These are phyloP conservation scores for Scenedesmus sp. DNA, from an alignment of 163 green algal species.

Conservation along the genomic window DNA sequence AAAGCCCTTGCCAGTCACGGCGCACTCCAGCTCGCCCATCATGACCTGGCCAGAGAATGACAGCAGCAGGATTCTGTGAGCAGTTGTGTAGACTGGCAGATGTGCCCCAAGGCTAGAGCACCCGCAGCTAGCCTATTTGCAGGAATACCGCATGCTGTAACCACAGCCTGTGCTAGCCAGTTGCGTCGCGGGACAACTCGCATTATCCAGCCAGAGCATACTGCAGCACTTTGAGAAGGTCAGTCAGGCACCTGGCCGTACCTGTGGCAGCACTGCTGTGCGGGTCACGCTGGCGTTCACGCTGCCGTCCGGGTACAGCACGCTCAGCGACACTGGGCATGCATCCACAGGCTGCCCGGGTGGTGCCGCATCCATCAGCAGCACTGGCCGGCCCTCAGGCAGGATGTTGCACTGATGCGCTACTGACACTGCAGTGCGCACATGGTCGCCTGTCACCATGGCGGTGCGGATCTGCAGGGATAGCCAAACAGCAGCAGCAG, in stretches of 20 bases:
- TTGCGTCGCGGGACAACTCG: not conserved
- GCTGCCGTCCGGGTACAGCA: conserved; percentile 57
- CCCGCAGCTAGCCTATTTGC: not conserved
- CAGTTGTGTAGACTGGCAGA: not conserved
- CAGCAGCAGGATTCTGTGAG: not conserved
- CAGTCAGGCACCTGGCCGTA: not conserved
- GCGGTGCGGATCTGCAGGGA: conserved; percentile 64
- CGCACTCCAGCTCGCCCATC: conserved; percentile 65
- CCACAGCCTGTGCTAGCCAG: not conserved
- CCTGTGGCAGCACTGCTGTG: conserved; percentile 24
- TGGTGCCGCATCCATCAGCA: conserved; percentile 58
- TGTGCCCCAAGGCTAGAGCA: not conserved
- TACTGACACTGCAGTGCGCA: conserved; percentile 71
- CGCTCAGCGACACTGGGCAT: conserved; percentile 40
- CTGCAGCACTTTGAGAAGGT: not conserved
- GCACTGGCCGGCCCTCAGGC: conserved; percentile 56
- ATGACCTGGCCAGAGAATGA: conserved; percentile 35
- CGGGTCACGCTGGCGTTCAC: conserved; percentile 18
- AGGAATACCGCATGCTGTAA: not conserved
- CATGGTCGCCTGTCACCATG: conserved; percentile 82
- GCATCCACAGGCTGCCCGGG: not conserved
- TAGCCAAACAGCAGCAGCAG: not conserved
- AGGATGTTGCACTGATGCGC: conserved; percentile 76
- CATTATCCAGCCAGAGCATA: not conserved
- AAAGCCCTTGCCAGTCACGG: conserved; percentile 79